These are phyloP conservation scores for Suillus hirtellus DNA, from an alignment of 768 basidiomycete species.

Conservation along the genomic window DNA sequence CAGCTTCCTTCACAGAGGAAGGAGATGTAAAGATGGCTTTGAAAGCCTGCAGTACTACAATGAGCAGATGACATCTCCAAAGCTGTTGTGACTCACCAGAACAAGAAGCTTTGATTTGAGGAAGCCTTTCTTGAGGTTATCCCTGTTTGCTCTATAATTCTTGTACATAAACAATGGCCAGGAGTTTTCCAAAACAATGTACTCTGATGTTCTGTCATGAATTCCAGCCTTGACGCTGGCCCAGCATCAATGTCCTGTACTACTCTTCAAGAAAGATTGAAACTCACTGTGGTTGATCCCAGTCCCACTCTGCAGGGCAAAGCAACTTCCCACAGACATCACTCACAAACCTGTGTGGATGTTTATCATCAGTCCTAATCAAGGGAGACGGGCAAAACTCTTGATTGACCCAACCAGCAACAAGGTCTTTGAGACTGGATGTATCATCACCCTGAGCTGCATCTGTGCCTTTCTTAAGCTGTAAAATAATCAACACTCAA, in stretches of 20 bases:
- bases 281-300: background rate
- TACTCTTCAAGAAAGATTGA: background rate
- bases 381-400: background rate
- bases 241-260: background rate
- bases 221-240: background rate
- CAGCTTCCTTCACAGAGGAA: conserved; percentile 9
- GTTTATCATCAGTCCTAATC: background rate
- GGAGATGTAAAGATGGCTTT: conserved; percentile 19
- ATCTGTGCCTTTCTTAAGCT: conserved; percentile 1
- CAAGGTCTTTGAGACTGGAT: background rate
- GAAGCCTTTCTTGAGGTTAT: background rate
- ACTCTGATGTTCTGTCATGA: conserved; percentile 10
- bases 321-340: background rate
- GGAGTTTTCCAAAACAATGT: conserved; percentile 13
- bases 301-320: conserved; percentile 1
- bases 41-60: conserved; percentile 9
- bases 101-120: background rate
- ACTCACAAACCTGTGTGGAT: background rate
- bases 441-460: background rate
- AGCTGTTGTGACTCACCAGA: background rate
- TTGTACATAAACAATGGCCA: conserved; percentile 9
- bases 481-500: background rate
- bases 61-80: background rate
- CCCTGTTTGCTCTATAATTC: background rate
- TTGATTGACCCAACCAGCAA: background rate